Conservation (phyloP, 345 rosid genomes). For the Eucalyptus fibrosa region DNA sequence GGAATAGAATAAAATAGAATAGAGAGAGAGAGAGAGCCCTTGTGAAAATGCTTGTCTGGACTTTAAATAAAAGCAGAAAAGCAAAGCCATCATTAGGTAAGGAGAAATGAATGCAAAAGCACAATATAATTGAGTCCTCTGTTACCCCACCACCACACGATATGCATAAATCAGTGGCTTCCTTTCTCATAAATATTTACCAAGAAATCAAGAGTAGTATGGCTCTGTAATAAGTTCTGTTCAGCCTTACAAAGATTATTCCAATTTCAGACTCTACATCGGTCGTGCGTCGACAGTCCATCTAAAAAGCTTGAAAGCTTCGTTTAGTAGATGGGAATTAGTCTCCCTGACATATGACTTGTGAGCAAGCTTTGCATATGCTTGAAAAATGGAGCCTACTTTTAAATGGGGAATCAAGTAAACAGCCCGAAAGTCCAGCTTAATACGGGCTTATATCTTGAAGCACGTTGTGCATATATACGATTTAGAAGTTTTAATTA, state of each 20-base stretch:
- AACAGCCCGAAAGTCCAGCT: not conserved
- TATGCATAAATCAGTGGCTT: not conserved
- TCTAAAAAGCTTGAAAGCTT: not conserved
- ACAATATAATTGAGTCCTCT: slow-evolving; percentile 40
- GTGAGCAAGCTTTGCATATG: not conserved
- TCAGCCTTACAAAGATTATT: not conserved
- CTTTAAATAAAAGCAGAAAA: slow-evolving; percentile 10
- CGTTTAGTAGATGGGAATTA: not conserved
- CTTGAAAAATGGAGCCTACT: not conserved
- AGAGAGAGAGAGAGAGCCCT: not conserved
- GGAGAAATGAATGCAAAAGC: slow-evolving; percentile 44
- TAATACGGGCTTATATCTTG: not conserved
- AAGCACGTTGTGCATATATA: not conserved
- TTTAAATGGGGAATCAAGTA: not conserved
- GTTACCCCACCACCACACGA: slow-evolving; percentile 34
- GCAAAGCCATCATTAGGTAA: slow-evolving; percentile 35
- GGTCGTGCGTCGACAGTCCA: not conserved
- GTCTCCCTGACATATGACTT: not conserved
- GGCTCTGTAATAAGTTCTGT: not conserved
- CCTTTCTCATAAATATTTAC: not conserved
- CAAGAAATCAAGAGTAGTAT: not conserved
- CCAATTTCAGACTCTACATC: not conserved
- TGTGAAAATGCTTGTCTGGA: not conserved
- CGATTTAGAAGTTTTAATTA: not conserved
- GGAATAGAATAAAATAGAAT: not conserved